These are phyloP conservation scores for Eucalyptus marginata DNA, from an alignment of 345 rosid genomes.

Conservation along the genomic window DNA sequence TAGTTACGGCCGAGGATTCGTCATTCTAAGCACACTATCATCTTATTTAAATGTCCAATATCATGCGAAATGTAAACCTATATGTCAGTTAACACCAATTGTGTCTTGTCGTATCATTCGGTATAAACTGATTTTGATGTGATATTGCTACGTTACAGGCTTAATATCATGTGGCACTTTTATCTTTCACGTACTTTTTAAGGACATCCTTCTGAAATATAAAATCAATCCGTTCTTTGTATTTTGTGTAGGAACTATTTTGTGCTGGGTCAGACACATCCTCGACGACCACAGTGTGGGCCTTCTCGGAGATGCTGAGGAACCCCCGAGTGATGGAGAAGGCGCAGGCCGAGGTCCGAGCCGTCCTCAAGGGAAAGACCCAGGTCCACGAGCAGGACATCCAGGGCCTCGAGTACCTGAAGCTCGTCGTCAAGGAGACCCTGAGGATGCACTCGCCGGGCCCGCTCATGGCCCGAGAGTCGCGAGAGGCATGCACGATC, in stretches of 20 bases:
- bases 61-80: neutral
- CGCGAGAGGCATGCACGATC: neutral
- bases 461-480: neutral
- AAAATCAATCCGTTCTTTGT: neutral
- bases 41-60: neutral
- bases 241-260: neutral
- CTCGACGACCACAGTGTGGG: conserved; percentile 3
- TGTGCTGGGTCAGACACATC: conserved; percentile 1
- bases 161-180: neutral
- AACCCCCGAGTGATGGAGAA: conserved; percentile 1
- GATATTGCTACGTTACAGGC: neutral
- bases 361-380: neutral
- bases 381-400: neutral
- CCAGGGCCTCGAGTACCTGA: neutral
- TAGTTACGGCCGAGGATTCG: neutral
- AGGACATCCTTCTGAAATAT: neutral
- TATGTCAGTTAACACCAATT: neutral
- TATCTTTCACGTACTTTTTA: neutral
- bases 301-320: neutral
- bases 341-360: conserved; percentile 1
- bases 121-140: neutral
- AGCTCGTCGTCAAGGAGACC: neutral
- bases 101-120: neutral
- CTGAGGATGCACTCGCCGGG: neutral
- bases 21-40: neutral